These are phyloP conservation scores for Fusarium siculi DNA, from an alignment of 2,329 filamentous ascomycete species.

Conservation along the genomic window DNA sequence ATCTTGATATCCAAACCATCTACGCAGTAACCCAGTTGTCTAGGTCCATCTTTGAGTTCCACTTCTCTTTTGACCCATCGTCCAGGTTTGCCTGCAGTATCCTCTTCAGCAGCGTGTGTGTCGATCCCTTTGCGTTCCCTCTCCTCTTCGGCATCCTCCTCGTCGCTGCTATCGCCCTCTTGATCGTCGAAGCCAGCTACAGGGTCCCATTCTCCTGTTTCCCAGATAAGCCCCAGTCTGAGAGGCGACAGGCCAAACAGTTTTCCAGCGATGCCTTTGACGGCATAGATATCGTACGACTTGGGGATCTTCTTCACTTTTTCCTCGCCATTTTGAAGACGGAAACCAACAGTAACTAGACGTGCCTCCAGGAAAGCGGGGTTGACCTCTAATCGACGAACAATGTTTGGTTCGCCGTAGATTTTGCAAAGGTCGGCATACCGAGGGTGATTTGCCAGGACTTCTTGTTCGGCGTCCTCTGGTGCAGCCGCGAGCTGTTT, in stretches of 20 bases:
- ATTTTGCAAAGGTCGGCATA: conserved; percentile 78
- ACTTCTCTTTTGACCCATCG: conserved; percentile 82
- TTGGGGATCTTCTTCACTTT: conserved; percentile 71
- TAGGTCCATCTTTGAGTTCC: conserved; percentile 81
- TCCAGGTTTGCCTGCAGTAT: conserved; percentile 52
- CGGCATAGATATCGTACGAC: conserved; percentile 81
- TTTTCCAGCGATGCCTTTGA: conserved; percentile 81
- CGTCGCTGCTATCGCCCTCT: conserved; percentile 65
- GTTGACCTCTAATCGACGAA: conserved; percentile 68
- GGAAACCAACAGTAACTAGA: conserved; percentile 73
- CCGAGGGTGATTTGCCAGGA: conserved; percentile 74
- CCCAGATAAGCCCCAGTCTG: conserved; percentile 77
- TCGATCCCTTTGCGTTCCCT: conserved; percentile 36
- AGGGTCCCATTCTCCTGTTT: conserved; percentile 91
- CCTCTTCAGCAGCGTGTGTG: conserved; percentile 41
- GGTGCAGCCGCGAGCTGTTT: conserved; percentile 74
- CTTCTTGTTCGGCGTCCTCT: conserved; percentile 60
- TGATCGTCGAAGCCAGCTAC: conserved; percentile 71
- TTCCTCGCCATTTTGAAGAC: conserved; percentile 38
- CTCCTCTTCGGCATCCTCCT: conserved; percentile 57
- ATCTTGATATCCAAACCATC: conserved; percentile 78
- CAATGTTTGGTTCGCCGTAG: conserved; percentile 77
- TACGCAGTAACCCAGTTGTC: conserved; percentile 84
- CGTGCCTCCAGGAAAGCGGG: conserved; percentile 85
- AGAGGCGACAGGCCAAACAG: conserved; percentile 75